Base-by-base conservation (phyloP, 768 basidiomycete species). In the Mycena rebaudengoi region DNA sequence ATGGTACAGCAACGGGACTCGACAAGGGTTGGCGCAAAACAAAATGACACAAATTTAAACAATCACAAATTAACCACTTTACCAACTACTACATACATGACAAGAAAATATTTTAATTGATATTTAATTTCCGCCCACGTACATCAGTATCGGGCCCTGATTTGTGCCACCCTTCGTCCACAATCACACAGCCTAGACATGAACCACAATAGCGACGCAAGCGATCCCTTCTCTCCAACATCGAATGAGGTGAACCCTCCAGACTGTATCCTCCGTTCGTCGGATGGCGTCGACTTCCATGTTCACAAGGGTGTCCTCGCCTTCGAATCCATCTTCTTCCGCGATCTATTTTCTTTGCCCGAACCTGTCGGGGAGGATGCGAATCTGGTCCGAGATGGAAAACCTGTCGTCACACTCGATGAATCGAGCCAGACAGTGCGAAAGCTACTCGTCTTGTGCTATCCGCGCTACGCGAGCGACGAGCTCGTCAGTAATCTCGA, bases 271-370 rank as follows among this genome's bases (percentile, higher is more conserved):
- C 64, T 85, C 26, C 76, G 78, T 14, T 76, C 81, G 20, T 78
- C 74, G 23, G 83, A 85, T 25, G 23, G 37, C 26, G 64, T 69
- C 56, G 64, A 63, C 18, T 84, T 83, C 69, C 74, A 74, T 49
- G 80, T 82, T 50, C 80, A 82, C 73, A 79, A 79, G 53, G 62
- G 74, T 26, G 72, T 84, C 60, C 73, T 85, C 7, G 73, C 78
- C 20, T 58, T 80, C 12, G 80, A 78, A 1, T 86, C 85, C n/a
- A 68, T 76, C 5, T 72, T 85, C 14, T 67, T 67, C 62, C 49
- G 35, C 20, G 20, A 67, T 26, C 60, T 67, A 62, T 50, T 60
- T 18, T 30, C 83, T 6, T 81, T 82, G 21, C 62, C 66, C 7
- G 71, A 79, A 1, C 64, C 71, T 7, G 63, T 67, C 3, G 73